Base-by-base conservation (phyloP, 148 eudicot genomes). In the Rheum nobile region DNA sequence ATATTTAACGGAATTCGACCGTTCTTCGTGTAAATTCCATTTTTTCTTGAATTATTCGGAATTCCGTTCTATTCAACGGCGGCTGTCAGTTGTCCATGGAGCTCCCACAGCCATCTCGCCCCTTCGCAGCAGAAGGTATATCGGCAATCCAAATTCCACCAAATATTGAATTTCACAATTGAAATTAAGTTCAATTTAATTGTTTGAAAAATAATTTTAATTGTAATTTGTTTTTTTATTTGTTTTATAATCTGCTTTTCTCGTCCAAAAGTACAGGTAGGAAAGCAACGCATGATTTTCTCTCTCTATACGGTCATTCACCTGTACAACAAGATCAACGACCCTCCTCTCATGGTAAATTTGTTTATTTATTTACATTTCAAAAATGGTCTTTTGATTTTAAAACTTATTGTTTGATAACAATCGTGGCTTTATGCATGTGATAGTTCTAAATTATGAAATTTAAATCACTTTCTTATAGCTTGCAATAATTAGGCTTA, bases 311-410 rank as follows among this genome's bases (percentile, higher is more conserved):
- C 78, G 67, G 72, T 75, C 83, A 85, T 82, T 85, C 96, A 52
- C 82, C 93, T 65, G 77, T 69, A 72, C 93, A 85, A 50, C 96
- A 91, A 91, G 98, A 94, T 89, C 91, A 97, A 83, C 83, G 83
- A 77, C 83, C 90, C 71, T 72, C 90, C 72, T 72, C 96, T 75
- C 90, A 84, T 74, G 96, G 97, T 92, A 86, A 89, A 34, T 32
- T 22, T 59, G 39, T 31, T 3, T 24, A n/a, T 32, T 14, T 50
- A 54, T 8, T n/a, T 1, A 17, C 1, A 4, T 50, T 1, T 6
- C 12, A 4, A 50, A 50, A 50, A 16, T 19, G 57, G 57, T 6
- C 57, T 50, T 50, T 61, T 71, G 57, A 4, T 54, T 22, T 41
- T 71, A 67, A 71, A 41, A 44, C 14, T 14, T 65, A 22, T 17